These are phyloP conservation scores for Thozetella sp. DNA, from an alignment of 495 filamentous ascomycete species.

Conservation along the genomic window DNA sequence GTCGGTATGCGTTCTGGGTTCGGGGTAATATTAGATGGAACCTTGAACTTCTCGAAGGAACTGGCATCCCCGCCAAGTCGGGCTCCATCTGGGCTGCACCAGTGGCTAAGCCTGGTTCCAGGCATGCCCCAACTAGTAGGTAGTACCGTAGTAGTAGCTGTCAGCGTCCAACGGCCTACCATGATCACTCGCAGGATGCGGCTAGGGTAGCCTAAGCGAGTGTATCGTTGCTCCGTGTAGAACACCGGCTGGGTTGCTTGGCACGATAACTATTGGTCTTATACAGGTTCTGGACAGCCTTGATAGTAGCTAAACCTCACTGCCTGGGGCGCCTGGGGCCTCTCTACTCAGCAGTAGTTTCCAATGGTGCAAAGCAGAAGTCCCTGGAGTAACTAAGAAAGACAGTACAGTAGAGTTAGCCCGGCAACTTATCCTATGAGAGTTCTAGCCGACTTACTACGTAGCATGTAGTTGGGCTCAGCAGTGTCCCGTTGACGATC, in stretches of 20 bases:
- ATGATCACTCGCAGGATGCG: not conserved
- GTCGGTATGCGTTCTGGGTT: not conserved
- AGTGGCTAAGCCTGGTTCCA: not conserved
- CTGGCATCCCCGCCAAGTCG: not conserved
- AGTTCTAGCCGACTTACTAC: too few relatives aligned
- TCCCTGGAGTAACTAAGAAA: too few relatives aligned
- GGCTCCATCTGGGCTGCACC: not conserved
- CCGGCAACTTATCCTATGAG: too few relatives aligned
- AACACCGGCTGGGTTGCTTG: not conserved
- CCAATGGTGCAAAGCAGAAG: too few relatives aligned
- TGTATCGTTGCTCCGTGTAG: not conserved
- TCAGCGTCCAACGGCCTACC: not conserved
- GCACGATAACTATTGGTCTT: not conserved
- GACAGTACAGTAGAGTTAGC: too few relatives aligned
- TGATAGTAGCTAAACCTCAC: too few relatives aligned
- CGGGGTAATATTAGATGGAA: not conserved
- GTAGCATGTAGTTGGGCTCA: too few relatives aligned
- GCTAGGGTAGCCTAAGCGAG: not conserved
- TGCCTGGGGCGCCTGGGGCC: too few relatives aligned
- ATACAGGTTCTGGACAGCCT: too few relatives aligned
- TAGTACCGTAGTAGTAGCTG: not conserved
- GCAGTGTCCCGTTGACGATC: too few relatives aligned
- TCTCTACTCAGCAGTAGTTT: too few relatives aligned
- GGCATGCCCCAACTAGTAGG: not conserved
- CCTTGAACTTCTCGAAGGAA: not conserved